Base-by-base conservation (phyloP, 768 basidiomycete species). In the Boletus rufocinnamomeus region DNA sequence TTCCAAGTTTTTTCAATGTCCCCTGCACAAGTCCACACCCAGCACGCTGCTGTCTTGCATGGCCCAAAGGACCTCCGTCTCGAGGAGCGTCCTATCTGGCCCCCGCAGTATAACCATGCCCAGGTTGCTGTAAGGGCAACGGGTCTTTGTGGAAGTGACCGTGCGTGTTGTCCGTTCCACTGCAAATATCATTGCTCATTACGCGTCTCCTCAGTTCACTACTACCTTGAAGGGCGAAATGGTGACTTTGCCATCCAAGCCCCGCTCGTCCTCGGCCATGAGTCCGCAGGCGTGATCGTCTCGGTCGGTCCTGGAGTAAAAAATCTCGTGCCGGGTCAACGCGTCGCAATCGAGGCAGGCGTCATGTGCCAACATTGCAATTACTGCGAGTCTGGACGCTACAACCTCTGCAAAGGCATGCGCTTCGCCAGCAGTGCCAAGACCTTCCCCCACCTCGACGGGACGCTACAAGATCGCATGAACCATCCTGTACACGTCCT, bases 311-410 rank as follows among this genome's bases (percentile, higher is more conserved):
- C 87, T 14, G 85, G 86, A 19, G 87, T 88, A 45, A 80, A 77
- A 62, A 67, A 81, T 67, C 76, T 94, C 58, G 72, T 76, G 16
- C 82, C 87, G 23, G 94, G 95, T 37, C 89, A 93, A 72, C 86
- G 91, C 54, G 95, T 98, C 52, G 95, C 93, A 28, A 89, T 98
- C 71, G 95, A 98, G 73, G 90, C 92, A 6, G 95, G 95, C 30
- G 85, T 95, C 71, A 86, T 88, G 80, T 98, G 95, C 76, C 84
- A 84, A 56, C 78, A 78, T 43, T 94, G 91, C 75, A 72, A 77
- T 34, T 87, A 79, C 70, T 94, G 92, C 75, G 62, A 74, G 38
- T 79, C 83, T 60, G 91, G 90, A 16, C 84, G 93, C 23, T 98
- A 98, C 78, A 98, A 98, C 77, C 84, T 98, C 58, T 98, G 95